Evolutionary conservation across 2,329 filamentous ascomycete species (phyloP), one percentile per base, ranked within the genome.

Genomic region (Colletotrichum magnum): DNA sequence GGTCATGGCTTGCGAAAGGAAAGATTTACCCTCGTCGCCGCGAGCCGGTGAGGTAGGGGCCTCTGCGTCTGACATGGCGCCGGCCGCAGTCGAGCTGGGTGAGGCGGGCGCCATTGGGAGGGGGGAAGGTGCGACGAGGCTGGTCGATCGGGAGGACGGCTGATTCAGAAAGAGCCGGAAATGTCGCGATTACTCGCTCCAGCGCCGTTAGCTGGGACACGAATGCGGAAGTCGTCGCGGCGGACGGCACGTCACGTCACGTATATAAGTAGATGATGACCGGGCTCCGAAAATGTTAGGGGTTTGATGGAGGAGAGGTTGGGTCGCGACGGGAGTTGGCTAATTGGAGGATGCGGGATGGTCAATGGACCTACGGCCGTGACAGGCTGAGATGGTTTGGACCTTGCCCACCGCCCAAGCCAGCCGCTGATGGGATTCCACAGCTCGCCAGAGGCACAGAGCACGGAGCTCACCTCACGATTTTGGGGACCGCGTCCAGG

Each of bases 61-160:
- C 65, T 87, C 85, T 41, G 79, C 74, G 63, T 86, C 85, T 56
- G 84, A 86, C 73, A 81, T 81, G 69, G 78, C 80, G 66, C 77
- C 78, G 67, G 77, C 72, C 18, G 58, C 69, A 41, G 71, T 59
- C 21, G 80, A 84, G 73, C 75, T 79, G 47, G 82, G 82, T 47
- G 83, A 82, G 47, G 54, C 59, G 36, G 81, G 79, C 58, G 79
- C 79, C 81, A 83, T 83, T 56, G 24, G 24, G n/a, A 56, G 13
- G 24, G 24, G n/a, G 62, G 16, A 45, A 52, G 43, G 56, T 26
- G 56, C 39, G 51, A 52, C 47, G 51, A 48, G 56, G 41, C 52
- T 66, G 56, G 36, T 66, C 66, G 58, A 66, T 66, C 43, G 66
- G 50, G n/a, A 47, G 41, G 48, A 15, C 26, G 16, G 51, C 24